Evolutionary conservation across 1,284 basidiomycete genomes (phyloP).

Genomic region (Cystobasidium pallidum): DNA sequence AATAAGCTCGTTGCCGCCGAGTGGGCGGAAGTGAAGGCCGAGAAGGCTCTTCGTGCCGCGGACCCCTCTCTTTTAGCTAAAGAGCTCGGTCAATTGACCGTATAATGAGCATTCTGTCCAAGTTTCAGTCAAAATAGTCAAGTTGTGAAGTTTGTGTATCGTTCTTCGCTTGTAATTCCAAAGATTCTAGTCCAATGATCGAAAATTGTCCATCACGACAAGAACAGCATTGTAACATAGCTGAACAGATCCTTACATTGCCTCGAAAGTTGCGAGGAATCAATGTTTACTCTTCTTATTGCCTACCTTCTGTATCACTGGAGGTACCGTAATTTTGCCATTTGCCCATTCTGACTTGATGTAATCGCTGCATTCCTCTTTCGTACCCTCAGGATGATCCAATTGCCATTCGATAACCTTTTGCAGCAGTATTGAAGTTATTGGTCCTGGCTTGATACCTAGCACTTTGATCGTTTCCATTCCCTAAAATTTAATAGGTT

Average conservation of each 20-base stretch:
- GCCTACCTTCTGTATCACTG: not conserved
- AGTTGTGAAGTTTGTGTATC: not conserved
- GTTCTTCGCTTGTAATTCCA: constrained; percentile 17
- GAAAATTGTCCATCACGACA: not conserved
- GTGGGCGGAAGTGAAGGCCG: constrained; percentile 26
- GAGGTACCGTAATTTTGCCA: constrained; percentile 23
- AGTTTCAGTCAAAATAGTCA: not conserved
- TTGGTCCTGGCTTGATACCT: constrained; percentile 66
- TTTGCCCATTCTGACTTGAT: constrained; percentile 61
- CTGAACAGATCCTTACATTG: not conserved
- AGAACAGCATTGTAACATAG: not conserved
- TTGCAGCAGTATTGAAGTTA: constrained; percentile 66
- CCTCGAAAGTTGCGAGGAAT: too few relatives aligned
- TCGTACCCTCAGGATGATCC: constrained; percentile 67
- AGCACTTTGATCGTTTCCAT: constrained; percentile 67
- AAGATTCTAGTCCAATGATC: not conserved
- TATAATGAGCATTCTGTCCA: constrained; percentile 1
- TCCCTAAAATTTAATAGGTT: constrained; percentile 63
- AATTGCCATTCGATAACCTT: constrained; percentile 80
- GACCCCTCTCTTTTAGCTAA: not conserved
- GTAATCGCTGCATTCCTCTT: constrained; percentile 72
- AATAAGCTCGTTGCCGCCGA: constrained; percentile 40
- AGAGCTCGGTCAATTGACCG: not conserved
- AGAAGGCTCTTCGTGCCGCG: not conserved
- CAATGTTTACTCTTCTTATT: constrained; percentile 24